Evolutionary conservation across 257 asterid genomes (phyloP).

Genomic region (Vinca minor): DNA sequence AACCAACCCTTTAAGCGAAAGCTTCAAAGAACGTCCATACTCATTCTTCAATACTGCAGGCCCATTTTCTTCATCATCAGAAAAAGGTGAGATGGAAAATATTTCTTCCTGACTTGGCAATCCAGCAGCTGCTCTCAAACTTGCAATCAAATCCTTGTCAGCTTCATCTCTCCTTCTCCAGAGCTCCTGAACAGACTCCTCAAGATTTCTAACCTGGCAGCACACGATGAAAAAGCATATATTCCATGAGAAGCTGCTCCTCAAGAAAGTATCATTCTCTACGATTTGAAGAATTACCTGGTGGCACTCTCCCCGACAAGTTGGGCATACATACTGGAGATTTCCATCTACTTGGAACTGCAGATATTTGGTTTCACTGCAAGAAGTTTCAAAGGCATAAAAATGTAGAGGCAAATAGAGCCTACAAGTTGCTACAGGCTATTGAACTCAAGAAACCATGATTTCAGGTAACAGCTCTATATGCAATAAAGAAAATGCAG

Average conservation of each 20-base stretch:
- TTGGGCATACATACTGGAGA: conserved; percentile 81
- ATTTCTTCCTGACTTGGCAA: conserved; percentile 94
- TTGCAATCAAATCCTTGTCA: conserved; percentile 72
- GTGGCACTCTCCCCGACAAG: conserved; percentile 87
- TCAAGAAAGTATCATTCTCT: background rate
- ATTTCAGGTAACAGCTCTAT: too few species aligned
- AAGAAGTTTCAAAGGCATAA: conserved; percentile 10
- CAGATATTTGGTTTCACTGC: conserved; percentile 81
- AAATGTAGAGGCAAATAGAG: background rate
- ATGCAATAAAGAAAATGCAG: background rate
- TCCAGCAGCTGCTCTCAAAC: conserved; percentile 89
- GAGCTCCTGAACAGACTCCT: conserved; percentile 93
- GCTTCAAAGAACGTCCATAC: conserved; percentile 59
- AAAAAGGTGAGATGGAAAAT: conserved; percentile 68
- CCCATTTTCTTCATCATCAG: conserved; percentile 81
- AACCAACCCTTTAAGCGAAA: conserved; percentile 71
- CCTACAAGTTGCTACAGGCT: background rate
- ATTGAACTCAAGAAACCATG: too few species aligned
- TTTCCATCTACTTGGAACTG: conserved; percentile 90
- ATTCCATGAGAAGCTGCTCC: background rate
- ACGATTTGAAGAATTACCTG: conserved; percentile 36
- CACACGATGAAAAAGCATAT: background rate
- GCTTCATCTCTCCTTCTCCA: conserved; percentile 92
- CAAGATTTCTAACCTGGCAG: conserved; percentile 58
- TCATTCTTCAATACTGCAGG: conserved; percentile 48